Evolutionary conservation across 225 moss, liverwort and hornwort species (phyloP), one percentile per base, ranked within the genome.

Genomic region (Pseudoscleropodium purum): DNA sequence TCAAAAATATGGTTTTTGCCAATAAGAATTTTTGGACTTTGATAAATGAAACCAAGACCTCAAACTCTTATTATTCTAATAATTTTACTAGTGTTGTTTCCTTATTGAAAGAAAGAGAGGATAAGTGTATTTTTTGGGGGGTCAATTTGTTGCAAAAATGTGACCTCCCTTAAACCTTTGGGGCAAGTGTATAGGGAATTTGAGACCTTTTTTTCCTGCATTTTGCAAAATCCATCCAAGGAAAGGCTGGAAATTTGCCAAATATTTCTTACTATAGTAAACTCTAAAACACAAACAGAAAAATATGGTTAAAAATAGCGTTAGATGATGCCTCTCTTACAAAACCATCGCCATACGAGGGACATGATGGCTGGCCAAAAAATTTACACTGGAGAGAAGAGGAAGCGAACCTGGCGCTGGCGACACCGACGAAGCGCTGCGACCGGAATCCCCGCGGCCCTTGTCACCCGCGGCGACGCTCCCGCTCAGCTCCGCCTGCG

Each of bases 371-470:
- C 15, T 31, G 30, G 33, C 65, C 33, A 16, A 17, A 33, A 63
- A 33, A 17, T 67, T 66, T 36, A 34, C 34, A 67, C 19, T 4
- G 19, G 19, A 34, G n/a, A 41, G 41, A 11, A 30, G 49, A 31
- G 49, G 39, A 39, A 37, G 30, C 61, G 37, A 37, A 88, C 94
- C 92, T 61, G 91, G 90, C 73, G 67, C 84, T 76, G 92, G 91
- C 41, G 87, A 87, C 70, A 89, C 90, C 47, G 90, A 84, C 39
- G 92, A 90, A 23, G 54, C 73, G 81, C 75, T 18, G 54, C 91
- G 78, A 20, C 79, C 81, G 10, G 84, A 75, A 41, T 93, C 93
- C 21, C 70, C 81, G 16, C 68, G 76, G 4, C 39, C 9, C 19
- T 49, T 67, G 52, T 12, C 75, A 4, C 59, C 72, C 52, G 25